These are phyloP conservation scores for Lactarius hengduanensis DNA, from an alignment of 768 basidiomycete genomes.

Conservation along the genomic window DNA sequence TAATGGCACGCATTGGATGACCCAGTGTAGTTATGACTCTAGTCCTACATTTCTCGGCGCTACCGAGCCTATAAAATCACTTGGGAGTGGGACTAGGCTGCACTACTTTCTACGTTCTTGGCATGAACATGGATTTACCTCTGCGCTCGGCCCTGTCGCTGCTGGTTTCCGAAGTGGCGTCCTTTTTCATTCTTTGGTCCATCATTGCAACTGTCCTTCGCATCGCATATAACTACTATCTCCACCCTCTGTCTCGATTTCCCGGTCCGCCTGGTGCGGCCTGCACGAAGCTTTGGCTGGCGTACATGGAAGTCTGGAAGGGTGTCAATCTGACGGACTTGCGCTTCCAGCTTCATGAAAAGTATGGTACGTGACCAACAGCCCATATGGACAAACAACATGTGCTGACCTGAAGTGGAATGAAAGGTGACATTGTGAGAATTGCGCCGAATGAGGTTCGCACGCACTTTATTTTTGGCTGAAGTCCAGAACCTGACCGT, in stretches of 20 bases:
- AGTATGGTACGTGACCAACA: constrained; percentile 10
- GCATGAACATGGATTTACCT: not conserved
- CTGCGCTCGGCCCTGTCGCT: not conserved
- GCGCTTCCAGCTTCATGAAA: constrained; percentile 13
- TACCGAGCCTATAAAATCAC: not conserved
- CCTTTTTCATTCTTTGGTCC: not conserved
- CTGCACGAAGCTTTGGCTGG: constrained; percentile 6
- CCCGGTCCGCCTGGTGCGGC: constrained; percentile 11
- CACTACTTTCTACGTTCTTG: not conserved
- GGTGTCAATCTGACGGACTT: constrained; percentile 4
- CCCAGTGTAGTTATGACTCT: not conserved
- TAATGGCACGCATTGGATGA: not conserved
- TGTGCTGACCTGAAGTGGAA: not conserved
- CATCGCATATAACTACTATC: constrained; percentile 6
- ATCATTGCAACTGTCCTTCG: not conserved
- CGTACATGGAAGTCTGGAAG: constrained; percentile 15
- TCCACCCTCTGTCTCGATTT: constrained; percentile 13
- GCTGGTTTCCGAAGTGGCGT: not conserved
- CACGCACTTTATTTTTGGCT: not conserved
- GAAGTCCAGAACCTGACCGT: not conserved
- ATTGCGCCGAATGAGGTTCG: constrained; percentile 8
- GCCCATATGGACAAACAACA: not conserved
- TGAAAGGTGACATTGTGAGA: constrained; percentile 5
- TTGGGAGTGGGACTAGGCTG: not conserved
- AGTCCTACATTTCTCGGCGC: not conserved